Evolutionary conservation across 2,329 filamentous ascomycete species (phyloP).

Genomic region (Periconia sp.): DNA sequence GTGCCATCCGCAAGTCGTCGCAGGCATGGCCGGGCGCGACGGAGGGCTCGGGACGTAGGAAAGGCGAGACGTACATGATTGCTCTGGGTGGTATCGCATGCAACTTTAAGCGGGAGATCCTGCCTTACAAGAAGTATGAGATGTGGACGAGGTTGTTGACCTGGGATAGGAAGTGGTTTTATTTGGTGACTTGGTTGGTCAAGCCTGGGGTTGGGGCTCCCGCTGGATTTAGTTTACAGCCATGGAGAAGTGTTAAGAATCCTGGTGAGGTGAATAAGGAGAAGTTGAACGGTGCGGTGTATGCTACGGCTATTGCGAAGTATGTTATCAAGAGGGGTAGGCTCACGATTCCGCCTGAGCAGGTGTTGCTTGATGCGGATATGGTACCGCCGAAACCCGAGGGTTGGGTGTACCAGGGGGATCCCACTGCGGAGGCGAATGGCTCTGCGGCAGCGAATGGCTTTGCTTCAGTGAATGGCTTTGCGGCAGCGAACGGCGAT

Average conservation of each 20-base stretch:
- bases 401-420: slow-evolving; percentile 49
- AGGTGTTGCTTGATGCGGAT: slow-evolving; percentile 72
- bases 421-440: slow-evolving; percentile 6
- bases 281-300: slow-evolving; percentile 51
- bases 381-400: slow-evolving; percentile 77
- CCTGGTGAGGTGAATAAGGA: slow-evolving; percentile 23
- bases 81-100: slow-evolving; percentile 56
- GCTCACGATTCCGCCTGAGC: slow-evolving; percentile 82
- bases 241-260: slow-evolving; percentile 48
- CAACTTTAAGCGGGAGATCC: slow-evolving; percentile 55
- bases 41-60: slow-evolving; percentile 18
- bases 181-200: slow-evolving; percentile 56
- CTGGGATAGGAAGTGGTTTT: slow-evolving; percentile 60
- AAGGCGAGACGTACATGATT: slow-evolving; percentile 40
- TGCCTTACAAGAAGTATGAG: slow-evolving; percentile 53
- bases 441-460: too few species aligned
- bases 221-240: slow-evolving; percentile 51
- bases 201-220: slow-evolving; percentile 52
- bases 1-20: slow-evolving; percentile 47
- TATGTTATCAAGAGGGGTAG: slow-evolving; percentile 63
- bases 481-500: too few species aligned
- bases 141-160: slow-evolving; percentile 55
- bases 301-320: slow-evolving; percentile 56
- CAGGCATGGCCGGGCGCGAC: slow-evolving; percentile 16
- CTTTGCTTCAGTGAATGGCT: too few species aligned